A percentile compares a stretch with the other conserved stretches of the same genome.
These are phyloP conservation scores for Neodidymelliopsis sp. DNA, from an alignment of 2,329 filamentous ascomycete species.

Conservation along the genomic window DNA sequence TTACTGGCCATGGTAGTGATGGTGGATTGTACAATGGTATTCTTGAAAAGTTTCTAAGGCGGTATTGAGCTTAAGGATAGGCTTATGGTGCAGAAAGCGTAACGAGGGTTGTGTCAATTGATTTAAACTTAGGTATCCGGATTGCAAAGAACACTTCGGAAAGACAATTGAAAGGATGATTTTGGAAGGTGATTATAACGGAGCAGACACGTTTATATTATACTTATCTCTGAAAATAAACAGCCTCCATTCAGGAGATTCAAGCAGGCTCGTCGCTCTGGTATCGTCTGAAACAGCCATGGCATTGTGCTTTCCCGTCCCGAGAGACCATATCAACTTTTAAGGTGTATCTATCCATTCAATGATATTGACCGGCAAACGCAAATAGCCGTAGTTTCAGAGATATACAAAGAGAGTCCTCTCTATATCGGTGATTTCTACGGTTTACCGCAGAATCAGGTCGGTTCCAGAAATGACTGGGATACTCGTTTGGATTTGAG, in stretches of 20 bases:
- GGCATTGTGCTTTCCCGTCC: conserved; percentile 21
- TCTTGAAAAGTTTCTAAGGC: too few relatives aligned
- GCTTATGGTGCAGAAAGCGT: too few relatives aligned
- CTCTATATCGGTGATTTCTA: too few relatives aligned
- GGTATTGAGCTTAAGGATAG: too few relatives aligned
- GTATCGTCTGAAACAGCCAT: conserved; percentile 11
- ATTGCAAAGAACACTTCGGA: too few relatives aligned
- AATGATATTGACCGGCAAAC: conserved; percentile 15
- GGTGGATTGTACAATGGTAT: not conserved
- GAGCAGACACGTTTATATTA: not conserved
- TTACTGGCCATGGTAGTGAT: conserved; percentile 26
- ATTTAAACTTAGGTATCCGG: too few relatives aligned
- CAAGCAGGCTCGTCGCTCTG: conserved; percentile 15
- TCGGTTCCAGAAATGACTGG: too few relatives aligned
- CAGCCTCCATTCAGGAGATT: not conserved
- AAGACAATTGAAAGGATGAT: not conserved
- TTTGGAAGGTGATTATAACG: not conserved
- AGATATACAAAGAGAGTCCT: not conserved
- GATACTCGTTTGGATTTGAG: not conserved
- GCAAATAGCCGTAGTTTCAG: conserved; percentile 8
- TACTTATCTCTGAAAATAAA: not conserved
- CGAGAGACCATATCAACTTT: conserved; percentile 4
- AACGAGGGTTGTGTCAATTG: not conserved
- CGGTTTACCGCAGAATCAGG: too few relatives aligned
- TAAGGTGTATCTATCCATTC: conserved; percentile 9